A percentile compares a stretch with the other conserved stretches of the same genome.
These are phyloP conservation scores for Scutellaria barbata DNA, from an alignment of 257 asterid species.

Conservation along the genomic window DNA sequence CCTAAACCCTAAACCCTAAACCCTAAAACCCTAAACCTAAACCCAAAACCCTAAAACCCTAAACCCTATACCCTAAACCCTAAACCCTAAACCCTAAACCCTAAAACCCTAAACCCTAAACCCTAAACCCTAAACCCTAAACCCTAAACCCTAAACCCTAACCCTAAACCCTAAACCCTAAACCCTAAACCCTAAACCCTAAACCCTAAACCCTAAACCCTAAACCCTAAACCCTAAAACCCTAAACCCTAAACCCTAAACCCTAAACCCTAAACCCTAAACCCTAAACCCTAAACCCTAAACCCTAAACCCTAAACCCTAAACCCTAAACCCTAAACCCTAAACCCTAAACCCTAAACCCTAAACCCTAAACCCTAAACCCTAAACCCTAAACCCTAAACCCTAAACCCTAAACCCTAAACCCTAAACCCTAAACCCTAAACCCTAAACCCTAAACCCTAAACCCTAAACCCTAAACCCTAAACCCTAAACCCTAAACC, in stretches of 20 bases:
- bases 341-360: too few relatives aligned
- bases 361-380: background rate
- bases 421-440: background rate
- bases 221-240: background rate
- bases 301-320: too few relatives aligned
- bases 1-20: slow-evolving; percentile 1
- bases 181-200: background rate
- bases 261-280: background rate
- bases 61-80: slow-evolving; percentile 1
- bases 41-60: background rate
- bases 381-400: background rate
- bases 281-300: background rate
- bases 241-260: background rate
- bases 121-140: background rate
- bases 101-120: background rate
- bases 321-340: too few relatives aligned
- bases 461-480: background rate
- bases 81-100: background rate
- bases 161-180: background rate
- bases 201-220: background rate
- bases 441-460: background rate
- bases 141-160: background rate
- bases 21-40: background rate
- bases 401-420: background rate
- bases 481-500: slow-evolving; percentile 9